Evolutionary conservation across 192 early-diverging fungal genomes (phyloP).

Genomic region (Podila verticillata): DNA sequence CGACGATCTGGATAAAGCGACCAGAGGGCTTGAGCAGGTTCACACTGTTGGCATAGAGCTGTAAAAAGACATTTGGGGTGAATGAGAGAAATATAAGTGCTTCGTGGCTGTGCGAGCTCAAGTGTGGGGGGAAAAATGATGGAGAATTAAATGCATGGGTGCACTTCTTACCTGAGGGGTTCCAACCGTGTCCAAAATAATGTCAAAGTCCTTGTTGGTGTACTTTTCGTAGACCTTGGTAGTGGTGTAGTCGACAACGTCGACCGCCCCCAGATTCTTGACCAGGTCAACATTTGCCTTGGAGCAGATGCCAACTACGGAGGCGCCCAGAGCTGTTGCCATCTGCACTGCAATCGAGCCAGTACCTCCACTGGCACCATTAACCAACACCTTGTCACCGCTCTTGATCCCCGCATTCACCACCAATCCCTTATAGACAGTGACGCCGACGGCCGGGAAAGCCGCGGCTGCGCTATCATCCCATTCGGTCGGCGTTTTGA

Average conservation of each 20-base stretch:
- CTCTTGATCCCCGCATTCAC: constrained; percentile 18
- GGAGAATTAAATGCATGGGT: neutral
- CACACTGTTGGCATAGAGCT: neutral
- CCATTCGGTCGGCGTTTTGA: constrained; percentile 24
- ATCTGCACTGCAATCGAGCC: constrained; percentile 53
- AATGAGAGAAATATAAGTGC: neutral
- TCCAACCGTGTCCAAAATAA: constrained; percentile 59
- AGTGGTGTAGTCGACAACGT: constrained; percentile 61
- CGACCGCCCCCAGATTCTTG: constrained; percentile 57
- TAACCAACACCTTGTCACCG: constrained; percentile 53
- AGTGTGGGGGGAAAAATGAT: constrained; percentile 17
- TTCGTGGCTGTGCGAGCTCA: too few relatives aligned
- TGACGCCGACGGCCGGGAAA: constrained; percentile 31
- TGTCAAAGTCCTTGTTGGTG: constrained; percentile 35
- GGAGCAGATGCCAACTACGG: constrained; percentile 63
- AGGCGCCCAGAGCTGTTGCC: constrained; percentile 58
- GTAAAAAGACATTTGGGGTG: neutral
- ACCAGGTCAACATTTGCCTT: constrained; percentile 55
- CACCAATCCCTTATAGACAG: constrained; percentile 32
- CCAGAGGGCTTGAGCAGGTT: constrained; percentile 25
- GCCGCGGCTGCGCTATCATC: constrained; percentile 33
- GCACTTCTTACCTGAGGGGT: constrained; percentile 19
- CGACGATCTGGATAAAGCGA: constrained; percentile 21
- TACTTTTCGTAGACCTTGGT: constrained; percentile 15
- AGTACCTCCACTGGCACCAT: constrained; percentile 63